These are phyloP conservation scores for Diutina scorzettiae DNA, from an alignment of 1,139 yeast species.

Conservation along the genomic window DNA sequence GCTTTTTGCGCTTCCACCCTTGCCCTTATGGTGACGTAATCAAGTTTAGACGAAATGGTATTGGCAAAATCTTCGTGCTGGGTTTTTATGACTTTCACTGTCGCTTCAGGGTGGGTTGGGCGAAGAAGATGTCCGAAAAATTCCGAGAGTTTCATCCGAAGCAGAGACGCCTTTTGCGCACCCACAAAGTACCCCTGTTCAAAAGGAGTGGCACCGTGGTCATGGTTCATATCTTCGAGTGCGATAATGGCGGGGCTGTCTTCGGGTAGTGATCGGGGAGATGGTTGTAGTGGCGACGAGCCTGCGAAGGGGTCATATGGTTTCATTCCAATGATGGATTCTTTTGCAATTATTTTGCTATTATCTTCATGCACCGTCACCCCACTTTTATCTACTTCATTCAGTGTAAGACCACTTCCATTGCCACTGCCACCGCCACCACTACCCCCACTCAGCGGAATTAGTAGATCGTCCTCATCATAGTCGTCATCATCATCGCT, in stretches of 20 bases:
- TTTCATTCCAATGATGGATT: constrained; percentile 2
- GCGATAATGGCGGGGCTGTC: neutral
- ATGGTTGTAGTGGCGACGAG: neutral
- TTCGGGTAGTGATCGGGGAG: neutral
- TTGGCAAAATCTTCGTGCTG: neutral
- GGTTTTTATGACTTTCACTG: too few relatives aligned
- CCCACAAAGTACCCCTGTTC: constrained; percentile 1
- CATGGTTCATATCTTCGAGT: constrained; percentile 2
- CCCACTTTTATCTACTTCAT: too few relatives aligned
- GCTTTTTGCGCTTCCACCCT: neutral
- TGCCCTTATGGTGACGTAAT: neutral
- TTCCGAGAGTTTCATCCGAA: neutral
- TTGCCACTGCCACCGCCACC: too few relatives aligned
- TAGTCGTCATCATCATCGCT: constrained; percentile 1
- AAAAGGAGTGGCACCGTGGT: constrained; percentile 2
- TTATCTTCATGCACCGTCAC: too few relatives aligned
- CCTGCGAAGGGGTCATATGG: neutral
- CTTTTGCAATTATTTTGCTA: too few relatives aligned
- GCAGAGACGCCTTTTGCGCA: neutral
- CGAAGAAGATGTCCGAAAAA: neutral
- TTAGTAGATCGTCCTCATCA: neutral
- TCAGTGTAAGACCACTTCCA: too few relatives aligned
- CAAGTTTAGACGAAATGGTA: neutral
- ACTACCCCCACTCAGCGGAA: neutral
- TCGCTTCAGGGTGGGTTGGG: neutral